phyloP scores from a whole-genome alignment of 1,139 yeast genomes.

The Saccharomycopsis crataegensis region DNA sequence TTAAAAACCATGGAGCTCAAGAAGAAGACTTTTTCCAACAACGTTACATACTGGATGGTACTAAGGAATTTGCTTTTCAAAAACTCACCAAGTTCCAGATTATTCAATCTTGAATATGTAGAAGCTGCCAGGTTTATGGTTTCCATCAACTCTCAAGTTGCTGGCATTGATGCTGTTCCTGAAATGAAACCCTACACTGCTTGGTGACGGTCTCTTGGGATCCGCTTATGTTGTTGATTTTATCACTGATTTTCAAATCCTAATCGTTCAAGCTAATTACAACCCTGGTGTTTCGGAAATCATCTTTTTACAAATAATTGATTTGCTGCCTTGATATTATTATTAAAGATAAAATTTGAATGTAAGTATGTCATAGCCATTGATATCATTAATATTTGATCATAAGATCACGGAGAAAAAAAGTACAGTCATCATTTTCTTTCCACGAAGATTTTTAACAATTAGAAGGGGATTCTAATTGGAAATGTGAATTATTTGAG shows the following conservation, averaged over 20 bases:
- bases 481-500: too few species aligned
- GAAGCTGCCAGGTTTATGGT: slow-evolving; percentile 45
- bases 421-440: too few species aligned
- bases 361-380: too few species aligned
- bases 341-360: too few species aligned
- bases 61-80: slow-evolving; percentile 56
- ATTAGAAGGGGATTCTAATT: too few species aligned
- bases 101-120: slow-evolving; percentile 62
- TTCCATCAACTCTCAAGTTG: slow-evolving; percentile 51
- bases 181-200: slow-evolving; percentile 49
- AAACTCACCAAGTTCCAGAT: slow-evolving; percentile 69
- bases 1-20: slow-evolving; percentile 45
- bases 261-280: slow-evolving; percentile 52
- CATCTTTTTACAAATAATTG: too few species aligned
- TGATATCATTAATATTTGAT: too few species aligned
- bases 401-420: too few species aligned
- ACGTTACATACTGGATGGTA: slow-evolving; percentile 61
- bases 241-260: slow-evolving; percentile 54
- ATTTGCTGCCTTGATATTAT: too few species aligned
- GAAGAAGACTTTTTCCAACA: slow-evolving; percentile 54
- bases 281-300: neutral
- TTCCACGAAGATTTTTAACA: too few species aligned
- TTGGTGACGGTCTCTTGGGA: slow-evolving; percentile 73
- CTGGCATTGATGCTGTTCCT: slow-evolving; percentile 62
- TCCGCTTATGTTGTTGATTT: slow-evolving; percentile 74